Evolutionary conservation across 2,329 filamentous ascomycete genomes (phyloP).

Genomic region (Pseudogymnoascus sp.): DNA sequence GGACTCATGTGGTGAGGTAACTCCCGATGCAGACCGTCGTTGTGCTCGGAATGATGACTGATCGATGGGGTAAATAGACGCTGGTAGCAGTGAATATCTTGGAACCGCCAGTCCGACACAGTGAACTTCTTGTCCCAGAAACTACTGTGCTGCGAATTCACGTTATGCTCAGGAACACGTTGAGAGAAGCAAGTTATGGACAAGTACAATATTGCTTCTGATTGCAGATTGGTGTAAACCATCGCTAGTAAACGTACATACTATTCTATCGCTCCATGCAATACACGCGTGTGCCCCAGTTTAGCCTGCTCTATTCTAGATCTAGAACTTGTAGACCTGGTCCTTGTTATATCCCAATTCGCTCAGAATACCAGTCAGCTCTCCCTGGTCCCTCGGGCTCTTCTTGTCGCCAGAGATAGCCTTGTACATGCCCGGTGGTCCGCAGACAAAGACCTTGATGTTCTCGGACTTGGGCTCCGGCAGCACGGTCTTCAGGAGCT

Average conservation of each 20-base stretch:
- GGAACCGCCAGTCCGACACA: neutral
- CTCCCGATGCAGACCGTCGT: no score
- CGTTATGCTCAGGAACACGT: neutral
- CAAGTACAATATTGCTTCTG: neutral
- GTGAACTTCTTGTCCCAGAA: neutral
- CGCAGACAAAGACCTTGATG: conserved; percentile 95
- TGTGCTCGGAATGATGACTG: neutral
- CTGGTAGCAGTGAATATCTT: neutral
- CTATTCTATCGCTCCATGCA: neutral
- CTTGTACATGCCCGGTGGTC: conserved; percentile 88
- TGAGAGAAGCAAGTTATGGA: neutral
- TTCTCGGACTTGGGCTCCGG: conserved; percentile 87
- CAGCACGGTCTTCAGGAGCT: conserved; percentile 87
- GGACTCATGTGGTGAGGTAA: neutral
- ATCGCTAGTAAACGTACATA: neutral
- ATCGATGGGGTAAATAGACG: neutral
- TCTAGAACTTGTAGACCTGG: conserved; percentile 92
- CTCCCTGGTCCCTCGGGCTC: conserved; percentile 89
- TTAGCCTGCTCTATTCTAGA: neutral
- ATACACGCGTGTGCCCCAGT: neutral
- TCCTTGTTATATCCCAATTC: conserved; percentile 79
- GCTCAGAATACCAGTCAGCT: conserved; percentile 68
- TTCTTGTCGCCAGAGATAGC: conserved; percentile 83
- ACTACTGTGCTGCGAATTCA: neutral
- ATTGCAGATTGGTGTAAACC: neutral